A percentile compares a stretch with the other conserved stretches of the same genome.
phyloP scores from a whole-genome alignment of 1,139 yeast genomes.

The Magnusiomyces tetraspermus region DNA sequence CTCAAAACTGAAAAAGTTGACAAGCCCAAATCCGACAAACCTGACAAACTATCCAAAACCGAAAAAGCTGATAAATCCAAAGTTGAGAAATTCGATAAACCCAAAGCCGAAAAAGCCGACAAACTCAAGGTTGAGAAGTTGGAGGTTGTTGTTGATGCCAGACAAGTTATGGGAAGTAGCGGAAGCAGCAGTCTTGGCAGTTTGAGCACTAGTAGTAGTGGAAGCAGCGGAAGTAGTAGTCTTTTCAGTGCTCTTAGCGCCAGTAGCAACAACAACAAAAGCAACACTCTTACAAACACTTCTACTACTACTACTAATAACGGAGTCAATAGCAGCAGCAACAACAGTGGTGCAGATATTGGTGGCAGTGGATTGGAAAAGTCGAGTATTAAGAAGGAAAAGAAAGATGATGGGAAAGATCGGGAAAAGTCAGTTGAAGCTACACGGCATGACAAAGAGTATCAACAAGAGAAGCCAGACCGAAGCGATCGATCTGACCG shows the following conservation, averaged over 20 bases:
- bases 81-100: too few species aligned
- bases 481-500: constrained; percentile 3
- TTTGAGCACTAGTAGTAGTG: too few species aligned
- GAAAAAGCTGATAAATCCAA: background rate
- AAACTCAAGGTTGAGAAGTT: too few species aligned
- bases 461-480: background rate
- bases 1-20: background rate
- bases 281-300: too few species aligned
- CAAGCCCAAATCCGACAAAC: background rate
- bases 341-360: background rate
- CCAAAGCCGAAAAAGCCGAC: background rate
- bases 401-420: background rate
- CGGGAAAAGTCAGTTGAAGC: background rate
- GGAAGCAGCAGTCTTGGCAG: too few species aligned
- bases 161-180: too few species aligned
- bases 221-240: too few species aligned
- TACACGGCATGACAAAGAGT: background rate
- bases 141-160: too few species aligned
- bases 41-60: background rate
- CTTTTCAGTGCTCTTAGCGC: too few species aligned
- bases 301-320: too few species aligned
- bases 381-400: background rate
- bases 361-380: background rate
- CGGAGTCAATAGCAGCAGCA: too few species aligned
- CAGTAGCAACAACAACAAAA: too few species aligned